These are phyloP conservation scores for Talaromyces sp. DNA, from an alignment of 2,329 filamentous ascomycete species.

Conservation along the genomic window DNA sequence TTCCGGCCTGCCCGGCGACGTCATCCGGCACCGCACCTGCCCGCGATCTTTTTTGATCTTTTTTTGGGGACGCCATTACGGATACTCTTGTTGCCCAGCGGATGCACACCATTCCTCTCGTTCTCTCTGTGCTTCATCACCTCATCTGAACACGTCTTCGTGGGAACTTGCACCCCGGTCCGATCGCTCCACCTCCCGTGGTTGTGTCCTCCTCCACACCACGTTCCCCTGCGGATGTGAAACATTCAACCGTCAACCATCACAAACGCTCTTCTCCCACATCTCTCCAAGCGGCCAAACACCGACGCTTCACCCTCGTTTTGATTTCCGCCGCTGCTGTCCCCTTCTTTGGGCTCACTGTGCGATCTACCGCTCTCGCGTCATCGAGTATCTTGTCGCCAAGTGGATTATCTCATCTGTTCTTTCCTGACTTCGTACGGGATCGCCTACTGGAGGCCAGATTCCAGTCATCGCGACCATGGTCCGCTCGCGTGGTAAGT, in stretches of 20 bases:
- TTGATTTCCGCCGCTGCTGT: background rate
- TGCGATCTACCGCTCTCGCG: background rate
- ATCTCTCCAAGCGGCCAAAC: background rate
- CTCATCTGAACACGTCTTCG: background rate
- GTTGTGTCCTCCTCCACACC: background rate
- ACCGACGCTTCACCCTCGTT: background rate
- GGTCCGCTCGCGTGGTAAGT: slow-evolving; percentile 36
- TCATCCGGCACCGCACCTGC: background rate
- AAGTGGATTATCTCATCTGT: background rate
- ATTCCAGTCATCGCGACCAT: slow-evolving; percentile 18
- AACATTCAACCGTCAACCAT: background rate
- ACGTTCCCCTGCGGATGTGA: background rate
- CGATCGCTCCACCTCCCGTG: background rate
- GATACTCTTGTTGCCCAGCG: background rate
- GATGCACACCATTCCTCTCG: background rate
- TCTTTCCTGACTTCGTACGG: background rate
- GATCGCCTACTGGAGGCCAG: background rate
- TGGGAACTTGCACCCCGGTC: background rate
- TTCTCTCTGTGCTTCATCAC: background rate
- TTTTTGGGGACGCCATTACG: background rate
- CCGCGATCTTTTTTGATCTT: background rate
- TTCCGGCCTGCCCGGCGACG: background rate
- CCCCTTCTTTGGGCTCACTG: background rate
- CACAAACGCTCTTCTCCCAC: background rate
- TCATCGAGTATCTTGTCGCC: background rate